Percentiles rank a stretch among this genome's conserved stretches.
Evolutionary conservation across 2,329 filamentous ascomycete genomes (phyloP).

Genomic region (Penicillium sp.): DNA sequence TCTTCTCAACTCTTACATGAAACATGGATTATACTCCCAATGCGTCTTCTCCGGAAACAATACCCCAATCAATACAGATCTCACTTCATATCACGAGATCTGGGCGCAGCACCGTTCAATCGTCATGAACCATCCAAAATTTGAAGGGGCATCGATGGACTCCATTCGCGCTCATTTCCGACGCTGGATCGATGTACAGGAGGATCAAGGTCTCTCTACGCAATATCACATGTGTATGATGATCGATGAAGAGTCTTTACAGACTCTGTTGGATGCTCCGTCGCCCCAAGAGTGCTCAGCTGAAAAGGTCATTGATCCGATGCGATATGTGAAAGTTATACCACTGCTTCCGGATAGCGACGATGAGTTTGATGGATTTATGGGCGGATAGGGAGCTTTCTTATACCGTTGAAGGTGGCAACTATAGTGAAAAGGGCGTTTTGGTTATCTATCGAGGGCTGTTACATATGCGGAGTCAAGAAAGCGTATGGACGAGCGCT

Average conservation of each 20-base stretch:
- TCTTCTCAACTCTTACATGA: slow-evolving; percentile 2
- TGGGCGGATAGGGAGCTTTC: background rate
- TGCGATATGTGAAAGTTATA: slow-evolving; percentile 1
- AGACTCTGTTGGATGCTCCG: background rate
- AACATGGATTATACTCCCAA: background rate
- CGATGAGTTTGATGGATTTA: background rate
- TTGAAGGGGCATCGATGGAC: background rate
- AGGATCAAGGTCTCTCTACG: background rate
- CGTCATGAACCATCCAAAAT: background rate
- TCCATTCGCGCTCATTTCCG: background rate
- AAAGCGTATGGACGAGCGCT: too few species aligned
- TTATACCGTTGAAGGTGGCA: background rate
- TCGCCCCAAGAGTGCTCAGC: background rate
- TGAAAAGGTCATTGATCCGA: background rate
- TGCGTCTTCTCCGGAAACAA: background rate
- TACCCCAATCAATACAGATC: background rate
- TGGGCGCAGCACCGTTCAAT: background rate
- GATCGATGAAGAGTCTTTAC: slow-evolving; percentile 2
- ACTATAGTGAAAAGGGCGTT: background rate
- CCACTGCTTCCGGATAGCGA: background rate
- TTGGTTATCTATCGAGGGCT: background rate
- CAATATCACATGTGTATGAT: slow-evolving; percentile 2
- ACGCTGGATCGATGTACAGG: background rate
- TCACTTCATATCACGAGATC: background rate
- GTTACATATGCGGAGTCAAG: too few species aligned